Evolutionary conservation across 148 eudicot species (phyloP).

Genomic region (Rhododendron vialii): DNA sequence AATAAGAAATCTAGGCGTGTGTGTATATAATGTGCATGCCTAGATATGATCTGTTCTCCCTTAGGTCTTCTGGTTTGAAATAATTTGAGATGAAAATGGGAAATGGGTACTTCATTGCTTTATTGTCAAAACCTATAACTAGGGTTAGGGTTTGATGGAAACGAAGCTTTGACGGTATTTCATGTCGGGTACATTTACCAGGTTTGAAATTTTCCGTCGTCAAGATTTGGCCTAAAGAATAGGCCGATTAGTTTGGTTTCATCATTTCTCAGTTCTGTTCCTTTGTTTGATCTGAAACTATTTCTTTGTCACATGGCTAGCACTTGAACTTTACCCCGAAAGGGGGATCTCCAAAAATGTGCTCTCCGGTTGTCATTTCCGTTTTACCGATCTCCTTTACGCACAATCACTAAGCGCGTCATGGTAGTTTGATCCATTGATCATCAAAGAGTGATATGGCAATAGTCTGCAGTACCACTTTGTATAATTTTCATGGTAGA

Average conservation of each 20-base stretch:
- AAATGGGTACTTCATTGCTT: background rate
- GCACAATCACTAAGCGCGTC: background rate
- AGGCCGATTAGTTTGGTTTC: background rate
- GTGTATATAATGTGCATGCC: background rate
- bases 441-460: background rate
- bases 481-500: background rate
- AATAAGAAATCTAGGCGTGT: background rate
- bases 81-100: background rate
- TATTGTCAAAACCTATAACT: background rate
- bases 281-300: background rate
- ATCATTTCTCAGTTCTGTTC: background rate
- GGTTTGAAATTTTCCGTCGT: background rate
- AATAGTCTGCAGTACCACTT: background rate
- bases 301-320: background rate
- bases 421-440: background rate
- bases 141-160: conserved; percentile 32
- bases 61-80: background rate
- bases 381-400: background rate
- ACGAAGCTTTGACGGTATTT: background rate
- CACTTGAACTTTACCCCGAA: background rate
- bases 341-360: background rate
- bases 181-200: background rate
- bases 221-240: background rate
- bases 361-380: background rate
- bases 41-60: background rate